Percentiles rank a stretch among this genome's conserved stretches.
phyloP scores from a whole-genome alignment of 352 stramenopile species.

The Globisporangium abappressorium region DNA sequence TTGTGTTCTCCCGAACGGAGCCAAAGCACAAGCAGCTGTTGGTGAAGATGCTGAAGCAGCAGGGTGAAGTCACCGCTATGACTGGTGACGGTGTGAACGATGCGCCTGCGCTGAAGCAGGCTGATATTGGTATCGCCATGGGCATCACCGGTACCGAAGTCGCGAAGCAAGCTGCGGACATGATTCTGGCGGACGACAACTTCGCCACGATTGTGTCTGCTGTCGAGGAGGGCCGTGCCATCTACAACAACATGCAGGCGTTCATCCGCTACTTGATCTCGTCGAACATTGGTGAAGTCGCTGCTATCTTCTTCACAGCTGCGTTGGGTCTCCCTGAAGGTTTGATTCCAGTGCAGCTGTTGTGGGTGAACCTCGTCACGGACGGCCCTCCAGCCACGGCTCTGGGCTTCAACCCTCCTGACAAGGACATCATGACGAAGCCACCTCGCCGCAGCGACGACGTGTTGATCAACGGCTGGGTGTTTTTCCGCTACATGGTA shows the following conservation, averaged over 20 bases:
- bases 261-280: slow-evolving; percentile 99
- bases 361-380: slow-evolving; percentile 99
- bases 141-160: slow-evolving; percentile 98
- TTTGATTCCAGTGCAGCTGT: slow-evolving; percentile 97
- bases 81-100: slow-evolving; percentile 99
- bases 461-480: slow-evolving; percentile 97
- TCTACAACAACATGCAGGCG: slow-evolving; percentile 97
- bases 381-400: slow-evolving; percentile 98
- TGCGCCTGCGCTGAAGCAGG: slow-evolving; percentile 96
- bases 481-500: slow-evolving; percentile 97
- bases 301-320: slow-evolving; percentile 97
- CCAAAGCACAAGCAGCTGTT: slow-evolving; percentile 97
- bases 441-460: slow-evolving; percentile 94
- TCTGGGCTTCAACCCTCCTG: slow-evolving; percentile 98
- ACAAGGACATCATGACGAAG: slow-evolving; percentile 97
- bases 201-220: slow-evolving; percentile 97
- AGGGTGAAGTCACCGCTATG: slow-evolving; percentile 96
- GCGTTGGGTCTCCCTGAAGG: slow-evolving; percentile 95
- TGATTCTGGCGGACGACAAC: slow-evolving; percentile 98
- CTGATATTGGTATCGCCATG: slow-evolving; percentile 99
- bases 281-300: slow-evolving; percentile 99
- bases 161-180: slow-evolving; percentile 97
- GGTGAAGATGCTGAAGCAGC: slow-evolving; percentile 94
- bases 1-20: slow-evolving; percentile 98
- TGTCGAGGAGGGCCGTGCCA: slow-evolving; percentile 83